Evolutionary conservation across 495 filamentous ascomycete species (phyloP), one percentile per base, ranked within the genome.

Genomic region (Viridothelium virens): DNA sequence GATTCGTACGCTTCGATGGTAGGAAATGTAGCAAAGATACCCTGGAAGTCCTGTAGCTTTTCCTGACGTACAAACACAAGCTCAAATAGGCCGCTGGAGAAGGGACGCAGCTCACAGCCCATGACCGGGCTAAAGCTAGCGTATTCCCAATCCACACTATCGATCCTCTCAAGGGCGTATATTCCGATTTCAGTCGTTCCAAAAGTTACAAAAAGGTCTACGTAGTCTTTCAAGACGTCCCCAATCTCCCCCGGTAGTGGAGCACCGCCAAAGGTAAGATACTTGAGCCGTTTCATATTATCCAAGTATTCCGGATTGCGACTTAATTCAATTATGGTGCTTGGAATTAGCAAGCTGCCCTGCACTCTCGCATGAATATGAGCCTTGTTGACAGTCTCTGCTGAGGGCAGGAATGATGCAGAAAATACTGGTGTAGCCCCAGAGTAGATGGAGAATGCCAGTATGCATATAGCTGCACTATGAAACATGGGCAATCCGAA

Each of bases 391-490:
- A 36, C 53, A 10, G 7, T 31, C 7, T 59, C 4, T 7, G 31
- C 53, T 10, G 53, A 1, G 7, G 53, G 53, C 31, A 36, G 31
- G 31, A 59, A 59, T 10, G 53, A 59, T 7, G 53, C 5, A 3
- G 53, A 36, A 59, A 59, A 33, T 14, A 59, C 31, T 2, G 31
- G 53, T 2, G 31, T 59, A 3, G 53, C 36, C 14, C 53, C 25
- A 34, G 53, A 59, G 36, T 59, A 59, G 14, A 59, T 59, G 31
- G 53, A 59, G 36, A 34, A 59, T 7, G 31, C 53, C 53, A 59
- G 14, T 9, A 59, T 34, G 53, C 53, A 59, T 34, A 36, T 59
- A 2, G 6, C 53, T 7, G 11, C 53, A 36, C 53, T 59, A 59
- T 59, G 53, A 59, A 34, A 59, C 5, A 59, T 10, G 5, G 53